phyloP scores from a whole-genome alignment of 371 early-diverging fungal species.

The Apophysomyces ossiformis region DNA sequence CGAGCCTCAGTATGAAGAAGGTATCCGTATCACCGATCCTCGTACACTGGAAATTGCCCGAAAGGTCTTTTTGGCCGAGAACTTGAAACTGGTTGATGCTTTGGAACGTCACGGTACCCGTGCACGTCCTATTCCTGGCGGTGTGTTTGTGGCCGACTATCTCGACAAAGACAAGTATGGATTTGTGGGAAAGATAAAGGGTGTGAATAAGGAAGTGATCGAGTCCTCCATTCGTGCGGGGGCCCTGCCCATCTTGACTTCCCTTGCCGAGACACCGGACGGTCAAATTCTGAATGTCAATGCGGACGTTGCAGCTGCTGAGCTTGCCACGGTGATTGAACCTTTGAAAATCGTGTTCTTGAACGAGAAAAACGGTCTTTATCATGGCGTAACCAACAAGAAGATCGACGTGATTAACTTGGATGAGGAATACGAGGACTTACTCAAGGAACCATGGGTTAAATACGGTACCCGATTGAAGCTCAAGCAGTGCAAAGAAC shows the following conservation, averaged over 20 bases:
- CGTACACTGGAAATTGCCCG: constrained; percentile 92
- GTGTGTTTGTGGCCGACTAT: constrained; percentile 94
- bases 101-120: constrained; percentile 93
- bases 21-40: constrained; percentile 95
- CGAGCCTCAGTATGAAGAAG: constrained; percentile 92
- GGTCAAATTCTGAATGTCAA: constrained; percentile 98
- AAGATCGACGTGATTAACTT: constrained; percentile 93
- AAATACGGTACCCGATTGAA: constrained; percentile 96
- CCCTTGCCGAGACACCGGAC: constrained; percentile 92
- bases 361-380: constrained; percentile 95
- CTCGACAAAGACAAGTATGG: constrained; percentile 92
- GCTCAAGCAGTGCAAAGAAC: constrained; percentile 93
- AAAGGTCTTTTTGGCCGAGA: constrained; percentile 89
- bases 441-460: constrained; percentile 94
- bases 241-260: constrained; percentile 93
- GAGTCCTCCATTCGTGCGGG: constrained; percentile 92
- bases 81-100: constrained; percentile 94
- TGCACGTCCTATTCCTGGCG: constrained; percentile 92
- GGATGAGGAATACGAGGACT: constrained; percentile 89
- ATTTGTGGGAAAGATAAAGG: constrained; percentile 88
- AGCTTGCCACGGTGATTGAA: constrained; percentile 93
- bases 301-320: constrained; percentile 97
- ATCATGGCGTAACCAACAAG: constrained; percentile 91
- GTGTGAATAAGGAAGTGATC: constrained; percentile 90
- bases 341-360: constrained; percentile 96